A percentile compares a stretch with the other conserved stretches of the same genome.
Evolutionary conservation across 306 rosid genomes (phyloP).

Genomic region (Senna siamea): DNA sequence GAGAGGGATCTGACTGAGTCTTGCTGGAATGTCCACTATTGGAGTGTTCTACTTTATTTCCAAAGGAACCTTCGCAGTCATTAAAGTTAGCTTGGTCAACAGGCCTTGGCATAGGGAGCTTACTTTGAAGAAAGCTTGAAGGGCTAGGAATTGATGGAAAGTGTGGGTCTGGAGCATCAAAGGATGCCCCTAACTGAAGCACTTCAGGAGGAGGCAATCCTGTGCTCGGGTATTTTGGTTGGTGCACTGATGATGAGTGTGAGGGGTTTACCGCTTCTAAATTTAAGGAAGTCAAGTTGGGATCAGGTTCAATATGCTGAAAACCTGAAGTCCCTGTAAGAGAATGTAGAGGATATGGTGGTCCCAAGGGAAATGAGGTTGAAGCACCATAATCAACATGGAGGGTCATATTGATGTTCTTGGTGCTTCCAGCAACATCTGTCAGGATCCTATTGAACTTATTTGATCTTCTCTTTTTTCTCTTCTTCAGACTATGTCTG

Average conservation of each 20-base stretch:
- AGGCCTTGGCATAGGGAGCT: slow-evolving; percentile 59
- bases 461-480: slow-evolving; percentile 59
- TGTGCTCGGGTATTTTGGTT: slow-evolving; percentile 47
- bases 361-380: slow-evolving; percentile 60
- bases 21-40: no score
- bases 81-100: slow-evolving; percentile 52
- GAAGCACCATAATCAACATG: slow-evolving; percentile 60
- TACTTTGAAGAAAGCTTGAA: slow-evolving; percentile 52
- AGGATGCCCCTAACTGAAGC: no score
- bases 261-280: slow-evolving; percentile 38
- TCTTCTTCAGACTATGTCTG: slow-evolving; percentile 73
- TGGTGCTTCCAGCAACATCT: slow-evolving; percentile 54
- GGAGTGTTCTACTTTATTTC: no score
- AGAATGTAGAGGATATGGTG: slow-evolving; percentile 58
- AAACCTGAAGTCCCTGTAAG: no score
- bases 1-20: no score
- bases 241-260: slow-evolving; percentile 43
- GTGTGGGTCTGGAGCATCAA: no score
- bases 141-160: slow-evolving; percentile 49
- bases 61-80: slow-evolving; percentile 48
- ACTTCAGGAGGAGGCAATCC: slow-evolving; percentile 79
- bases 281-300: slow-evolving; percentile 35
- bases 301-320: no score
- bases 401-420: slow-evolving; percentile 44
- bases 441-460: slow-evolving; percentile 44